These are phyloP conservation scores for Candida ovalis DNA, from an alignment of 805 yeast species.

Conservation along the genomic window DNA sequence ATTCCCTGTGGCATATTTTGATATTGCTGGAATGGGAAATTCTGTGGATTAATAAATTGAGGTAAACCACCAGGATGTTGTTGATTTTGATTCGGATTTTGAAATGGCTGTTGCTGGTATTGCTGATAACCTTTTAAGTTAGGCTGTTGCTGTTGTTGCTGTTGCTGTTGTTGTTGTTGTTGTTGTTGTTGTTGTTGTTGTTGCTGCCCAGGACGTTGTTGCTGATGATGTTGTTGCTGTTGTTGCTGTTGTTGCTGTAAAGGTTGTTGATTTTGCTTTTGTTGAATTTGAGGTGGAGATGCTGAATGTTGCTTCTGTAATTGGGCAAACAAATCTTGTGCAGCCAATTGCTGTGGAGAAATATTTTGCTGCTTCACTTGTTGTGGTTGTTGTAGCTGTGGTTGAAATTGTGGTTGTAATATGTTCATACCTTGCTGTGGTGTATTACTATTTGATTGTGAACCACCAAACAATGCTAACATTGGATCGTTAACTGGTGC, in stretches of 20 bases:
- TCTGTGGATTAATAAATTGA: constrained; percentile 2
- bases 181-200: constrained; percentile 5
- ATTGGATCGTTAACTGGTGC: constrained; percentile 1
- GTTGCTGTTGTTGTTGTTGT: neutral
- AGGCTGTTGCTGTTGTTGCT: neutral
- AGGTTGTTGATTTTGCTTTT: constrained; percentile 12
- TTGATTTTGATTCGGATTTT: neutral
- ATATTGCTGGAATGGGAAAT: neutral
- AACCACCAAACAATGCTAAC: neutral
- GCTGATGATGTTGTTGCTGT: constrained; percentile 18
- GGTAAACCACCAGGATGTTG: neutral
- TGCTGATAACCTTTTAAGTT: constrained; percentile 5
- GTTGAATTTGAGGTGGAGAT: constrained; percentile 4
- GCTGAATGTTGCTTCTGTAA: neutral
- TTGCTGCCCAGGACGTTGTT: constrained; percentile 10
- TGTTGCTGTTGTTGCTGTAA: constrained; percentile 13
- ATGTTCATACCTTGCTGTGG: constrained; percentile 1
- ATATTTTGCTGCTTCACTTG: neutral
- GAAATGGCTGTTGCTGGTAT: neutral
- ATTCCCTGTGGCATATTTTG: neutral
- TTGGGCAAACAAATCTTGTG: constrained; percentile 2
- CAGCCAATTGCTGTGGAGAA: constrained; percentile 1
- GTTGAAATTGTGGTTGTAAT: neutral
- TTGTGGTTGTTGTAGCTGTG: constrained; percentile 6
- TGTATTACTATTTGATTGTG: constrained; percentile 4